A percentile compares a stretch with the other conserved stretches of the same genome.
Conservation (phyloP, 1,284 basidiomycete species). For the Coniferiporia sulphurascens region DNA sequence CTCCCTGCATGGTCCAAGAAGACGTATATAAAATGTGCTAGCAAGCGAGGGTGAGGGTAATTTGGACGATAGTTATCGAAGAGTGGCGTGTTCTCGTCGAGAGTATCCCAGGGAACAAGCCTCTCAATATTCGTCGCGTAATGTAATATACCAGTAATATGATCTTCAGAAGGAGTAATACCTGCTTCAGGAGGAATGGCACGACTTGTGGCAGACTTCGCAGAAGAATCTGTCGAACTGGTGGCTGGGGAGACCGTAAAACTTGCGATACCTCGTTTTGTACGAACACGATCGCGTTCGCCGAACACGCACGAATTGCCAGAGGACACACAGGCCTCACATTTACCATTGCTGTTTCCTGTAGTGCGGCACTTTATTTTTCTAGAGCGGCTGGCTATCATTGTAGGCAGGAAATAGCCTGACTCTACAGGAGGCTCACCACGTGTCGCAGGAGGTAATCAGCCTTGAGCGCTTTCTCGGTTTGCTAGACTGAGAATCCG, state of each 20-base stretch:
- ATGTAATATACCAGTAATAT: too few species aligned
- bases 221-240: neutral
- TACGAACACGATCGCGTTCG: conserved; percentile 12
- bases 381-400: conserved; percentile 6
- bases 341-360: neutral
- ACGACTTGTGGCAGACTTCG: too few species aligned
- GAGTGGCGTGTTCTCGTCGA: neutral
- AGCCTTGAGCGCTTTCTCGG: conserved; percentile 12
- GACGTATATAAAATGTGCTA: conserved; percentile 7
- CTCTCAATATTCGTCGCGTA: too few species aligned
- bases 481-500: neutral
- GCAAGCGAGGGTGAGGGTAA: conserved; percentile 8
- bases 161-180: too few species aligned
- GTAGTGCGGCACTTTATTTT: conserved; percentile 14
- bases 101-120: neutral
- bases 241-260: conserved; percentile 6
- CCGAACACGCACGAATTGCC: conserved; percentile 5
- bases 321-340: conserved; percentile 9
- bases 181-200: too few species aligned
- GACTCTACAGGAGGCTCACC: neutral
- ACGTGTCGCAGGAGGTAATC: conserved; percentile 14
- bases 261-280: conserved; percentile 13
- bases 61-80: conserved; percentile 8
- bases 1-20: conserved; percentile 9
- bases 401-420: neutral